Percentiles rank a stretch among this genome's conserved stretches.
phyloP scores from a whole-genome alignment of 129 eudicot species.

The Apium graveolens region DNA sequence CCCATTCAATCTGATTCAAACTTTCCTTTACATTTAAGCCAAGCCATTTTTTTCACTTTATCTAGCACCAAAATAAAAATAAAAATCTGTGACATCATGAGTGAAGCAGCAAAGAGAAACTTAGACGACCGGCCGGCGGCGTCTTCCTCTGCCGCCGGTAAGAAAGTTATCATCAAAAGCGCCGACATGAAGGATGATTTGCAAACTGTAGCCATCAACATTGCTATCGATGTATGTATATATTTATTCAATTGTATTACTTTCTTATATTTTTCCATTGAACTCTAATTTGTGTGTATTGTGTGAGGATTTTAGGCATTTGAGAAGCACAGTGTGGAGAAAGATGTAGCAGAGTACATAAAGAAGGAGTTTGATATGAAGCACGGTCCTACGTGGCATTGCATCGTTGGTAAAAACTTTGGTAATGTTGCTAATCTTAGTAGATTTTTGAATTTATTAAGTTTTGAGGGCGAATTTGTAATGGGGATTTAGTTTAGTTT shows the following conservation, averaged over 20 bases:
- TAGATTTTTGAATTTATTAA: background rate
- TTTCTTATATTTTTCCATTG: background rate
- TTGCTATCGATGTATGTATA: slow-evolving; percentile 61
- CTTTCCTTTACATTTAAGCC: no score
- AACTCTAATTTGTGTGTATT: background rate
- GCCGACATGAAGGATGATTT: slow-evolving; percentile 90
- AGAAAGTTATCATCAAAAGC: slow-evolving; percentile 68
- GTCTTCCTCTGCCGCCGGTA: slow-evolving; percentile 24
- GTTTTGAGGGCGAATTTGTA: no score
- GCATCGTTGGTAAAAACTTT: slow-evolving; percentile 96
- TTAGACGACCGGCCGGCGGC: slow-evolving; percentile 49
- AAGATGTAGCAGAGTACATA: slow-evolving; percentile 89
- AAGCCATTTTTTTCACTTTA: no score
- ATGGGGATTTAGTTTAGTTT: no score
- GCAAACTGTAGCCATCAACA: slow-evolving; percentile 80
- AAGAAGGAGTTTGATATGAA: slow-evolving; percentile 93
- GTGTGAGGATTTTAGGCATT: slow-evolving; percentile 47
- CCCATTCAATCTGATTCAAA: no score
- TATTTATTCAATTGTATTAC: background rate
- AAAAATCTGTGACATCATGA: slow-evolving; percentile 23
- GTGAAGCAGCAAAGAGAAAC: slow-evolving; percentile 60
- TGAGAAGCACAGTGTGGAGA: slow-evolving; percentile 91
- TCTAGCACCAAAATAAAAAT: no score
- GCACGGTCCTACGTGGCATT: slow-evolving; percentile 98
- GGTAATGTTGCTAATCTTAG: slow-evolving; percentile 26